phyloP scores from a whole-genome alignment of 257 asterid species.

The Ilex aquifolium region DNA sequence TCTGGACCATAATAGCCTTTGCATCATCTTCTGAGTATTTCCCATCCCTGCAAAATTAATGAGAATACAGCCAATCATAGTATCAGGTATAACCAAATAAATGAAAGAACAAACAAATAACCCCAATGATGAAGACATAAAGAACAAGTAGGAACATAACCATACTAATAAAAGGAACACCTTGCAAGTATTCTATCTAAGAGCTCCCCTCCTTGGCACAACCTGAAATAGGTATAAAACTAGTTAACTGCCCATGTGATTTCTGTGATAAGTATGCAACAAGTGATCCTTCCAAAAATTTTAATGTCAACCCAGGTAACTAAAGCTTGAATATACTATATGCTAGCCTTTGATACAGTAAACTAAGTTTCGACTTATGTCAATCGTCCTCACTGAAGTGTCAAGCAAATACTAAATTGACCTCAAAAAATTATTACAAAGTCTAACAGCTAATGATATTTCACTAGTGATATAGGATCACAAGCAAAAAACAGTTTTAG shows the following conservation, averaged over 20 bases:
- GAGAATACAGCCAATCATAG: neutral
- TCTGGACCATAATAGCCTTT: conserved; percentile 47
- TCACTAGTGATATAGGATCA: neutral
- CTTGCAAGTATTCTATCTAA: conserved; percentile 60
- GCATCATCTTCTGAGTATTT: conserved; percentile 61
- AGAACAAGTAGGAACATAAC: conserved; percentile 1
- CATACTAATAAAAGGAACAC: conserved; percentile 19
- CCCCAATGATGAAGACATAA: too few relatives aligned
- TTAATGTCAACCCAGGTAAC: too few relatives aligned
- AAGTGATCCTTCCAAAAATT: too few relatives aligned
- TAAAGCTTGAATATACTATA: too few relatives aligned
- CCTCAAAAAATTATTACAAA: too few relatives aligned
- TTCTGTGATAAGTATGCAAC: too few relatives aligned
- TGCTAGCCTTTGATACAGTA: too few relatives aligned
- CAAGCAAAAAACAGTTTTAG: conserved; percentile 12
- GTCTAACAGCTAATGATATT: too few relatives aligned
- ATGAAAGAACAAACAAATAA: neutral
- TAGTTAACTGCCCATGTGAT: neutral
- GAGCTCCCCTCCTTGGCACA: conserved; percentile 80
- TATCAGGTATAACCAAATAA: neutral
- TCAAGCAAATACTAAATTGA: too few relatives aligned
- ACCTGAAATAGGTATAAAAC: conserved; percentile 26
- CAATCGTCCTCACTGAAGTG: too few relatives aligned
- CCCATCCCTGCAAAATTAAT: conserved; percentile 40
- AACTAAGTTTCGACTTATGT: too few relatives aligned